phyloP scores from a whole-genome alignment of 371 early-diverging fungal species.

The Lichtheimia ramosa region DNA sequence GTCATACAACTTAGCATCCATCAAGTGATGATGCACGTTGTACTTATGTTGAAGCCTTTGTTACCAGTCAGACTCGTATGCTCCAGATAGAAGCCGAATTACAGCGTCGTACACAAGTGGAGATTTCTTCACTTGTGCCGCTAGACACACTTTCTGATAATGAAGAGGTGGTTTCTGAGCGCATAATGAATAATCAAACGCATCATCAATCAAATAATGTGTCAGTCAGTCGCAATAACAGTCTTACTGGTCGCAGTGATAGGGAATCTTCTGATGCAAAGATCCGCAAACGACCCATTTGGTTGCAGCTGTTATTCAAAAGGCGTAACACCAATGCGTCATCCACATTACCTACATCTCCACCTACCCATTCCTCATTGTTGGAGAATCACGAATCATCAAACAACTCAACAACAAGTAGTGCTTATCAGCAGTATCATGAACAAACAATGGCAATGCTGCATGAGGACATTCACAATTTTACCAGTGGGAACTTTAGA shows the following conservation, averaged over 20 bases:
- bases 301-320: neutral
- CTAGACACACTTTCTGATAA: conserved; percentile 7
- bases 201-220: neutral
- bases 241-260: neutral
- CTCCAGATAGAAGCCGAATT: conserved; percentile 14
- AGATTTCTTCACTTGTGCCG: conserved; percentile 14
- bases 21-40: conserved; percentile 1
- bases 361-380: neutral
- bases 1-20: neutral
- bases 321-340: neutral
- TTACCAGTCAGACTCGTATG: conserved; percentile 6
- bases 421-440: conserved; percentile 1
- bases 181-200: neutral
- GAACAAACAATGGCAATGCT: neutral
- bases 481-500: neutral
- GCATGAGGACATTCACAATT: too few species aligned
- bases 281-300: conserved; percentile 6
- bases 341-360: neutral
- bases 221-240: neutral
- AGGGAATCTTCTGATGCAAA: neutral
- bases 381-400: neutral
- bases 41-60: neutral
- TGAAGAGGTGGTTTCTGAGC: conserved; percentile 10
- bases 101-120: conserved; percentile 7
- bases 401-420: neutral